Base-by-base conservation (phyloP, 768 basidiomycete species). In the Coprinopsis marcescibilis region DNA sequence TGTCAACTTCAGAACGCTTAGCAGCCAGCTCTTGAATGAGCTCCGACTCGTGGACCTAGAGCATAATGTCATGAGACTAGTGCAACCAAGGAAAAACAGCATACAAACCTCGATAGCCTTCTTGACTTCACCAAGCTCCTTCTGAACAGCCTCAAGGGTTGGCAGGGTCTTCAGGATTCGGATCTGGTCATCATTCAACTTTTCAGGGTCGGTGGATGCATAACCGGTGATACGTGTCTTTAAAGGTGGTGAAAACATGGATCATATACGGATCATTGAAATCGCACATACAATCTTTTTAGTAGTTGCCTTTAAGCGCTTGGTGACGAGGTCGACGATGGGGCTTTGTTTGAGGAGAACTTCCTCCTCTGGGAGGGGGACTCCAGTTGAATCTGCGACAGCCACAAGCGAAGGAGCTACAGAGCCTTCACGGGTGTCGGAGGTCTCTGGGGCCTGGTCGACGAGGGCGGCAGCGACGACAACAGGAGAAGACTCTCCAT, bases 131-230 rank as follows among this genome's bases (percentile, higher is more conserved):
- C 78, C 81, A 12, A 95, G 66, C 56, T 94, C 92, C 57, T 88
- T 89, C 54, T 82, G 76, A 32, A 82, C 71, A 8, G 82, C 86
- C 57, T 94, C 90, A 17, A 94, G 70, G 4, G 73, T 70, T 8
- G 91, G 77, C 35, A 95, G 78, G 14, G 77, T 81, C 53, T 79
- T 85, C 43, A 93, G 56, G 2, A 76, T 71, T 26, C 82, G 79
- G 53, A 76, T 85, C 67, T 96, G 92, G 64, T 95, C 93, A 33
- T 91, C 88, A 52, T 95, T 89, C 45, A 94, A 76, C 57, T 85
- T 84, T 45, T 82, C 80, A 2, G 74, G 62, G 21, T 81, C 80
- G 15, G 76, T 83, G 2, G 78, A 56, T 24, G 84, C 77, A 61
- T 95, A 93, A 10, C 70, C 65, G 38, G 81, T 70, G 71, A 89